Base-by-base conservation (phyloP, 495 filamentous ascomycete genomes). In the Aspergillus funiculosus region DNA sequence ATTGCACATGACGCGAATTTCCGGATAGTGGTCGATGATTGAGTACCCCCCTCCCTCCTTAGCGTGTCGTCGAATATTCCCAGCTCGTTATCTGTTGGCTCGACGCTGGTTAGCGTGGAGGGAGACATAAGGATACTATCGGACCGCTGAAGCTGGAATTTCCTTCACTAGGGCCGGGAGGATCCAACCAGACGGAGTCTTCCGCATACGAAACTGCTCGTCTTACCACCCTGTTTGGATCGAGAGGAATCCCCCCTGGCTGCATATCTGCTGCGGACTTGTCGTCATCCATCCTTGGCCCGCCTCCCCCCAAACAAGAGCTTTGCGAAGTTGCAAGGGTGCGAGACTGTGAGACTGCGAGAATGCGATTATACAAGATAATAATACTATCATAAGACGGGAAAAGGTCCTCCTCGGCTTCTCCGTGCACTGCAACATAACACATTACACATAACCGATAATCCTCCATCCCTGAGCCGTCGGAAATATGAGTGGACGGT, bases 221-320 rank as follows among this genome's bases (percentile, higher is more conserved):
- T 31, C 18, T 10, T 13, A 19, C 24, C 20, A 15, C 38, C 39
- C 8, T 35, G 28, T 4, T 38, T 32, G 25, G 31, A 28, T 35
- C 1, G 34, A 29, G 10, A 17, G 30, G 24, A n/a, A 2, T 43
- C 19, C 28, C 40, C 26, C 5, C 4, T 35, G 14, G 10, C 21
- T 38, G n/a, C n/a, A n/a, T 10, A 17, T 39, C 17, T 27, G 26
- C 44, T 47, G 44, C 44, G 15, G 14, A n/a, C 44, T 19, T 39
- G 44, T 39, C 36, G 44, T 47, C 44, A 47, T 47, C 19, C 4
- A n/a, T n/a, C n/a, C n/a, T n/a, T n/a, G n/a, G n/a, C n/a, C n/a
- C n/a, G n/a, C n/a, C n/a, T n/a, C n/a, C n/a, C n/a, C n/a, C n/a
- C n/a, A n/a, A n/a, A n/a, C n/a, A n/a, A n/a, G 14, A 34, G 14